A percentile compares a stretch with the other conserved stretches of the same genome.
Conservation (phyloP, 2,329 filamentous ascomycete genomes). For the Aureobasidium sp. region DNA sequence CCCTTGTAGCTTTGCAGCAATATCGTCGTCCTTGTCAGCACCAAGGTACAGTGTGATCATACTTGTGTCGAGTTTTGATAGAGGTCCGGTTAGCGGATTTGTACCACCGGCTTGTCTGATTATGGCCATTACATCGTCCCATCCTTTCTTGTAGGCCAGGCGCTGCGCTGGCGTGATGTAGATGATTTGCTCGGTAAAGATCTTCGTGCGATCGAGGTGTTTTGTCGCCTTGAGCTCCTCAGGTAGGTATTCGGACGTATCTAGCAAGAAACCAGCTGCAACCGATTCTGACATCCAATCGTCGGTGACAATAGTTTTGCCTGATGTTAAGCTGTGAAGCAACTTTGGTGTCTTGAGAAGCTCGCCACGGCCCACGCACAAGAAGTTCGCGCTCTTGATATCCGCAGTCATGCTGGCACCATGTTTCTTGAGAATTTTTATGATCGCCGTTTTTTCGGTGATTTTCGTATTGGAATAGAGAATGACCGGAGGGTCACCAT, state of each 20-base stretch:
- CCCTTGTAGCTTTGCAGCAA: neutral
- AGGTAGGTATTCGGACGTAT: neutral
- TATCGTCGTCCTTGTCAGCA: neutral
- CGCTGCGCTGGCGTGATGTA: constrained; percentile 3
- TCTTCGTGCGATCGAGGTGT: neutral
- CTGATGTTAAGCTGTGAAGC: neutral
- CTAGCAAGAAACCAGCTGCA: neutral
- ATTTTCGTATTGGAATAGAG: constrained; percentile 3
- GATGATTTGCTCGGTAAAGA: neutral
- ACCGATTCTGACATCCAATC: neutral
- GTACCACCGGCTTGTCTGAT: constrained; percentile 3
- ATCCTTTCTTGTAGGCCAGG: neutral
- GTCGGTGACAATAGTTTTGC: constrained; percentile 6
- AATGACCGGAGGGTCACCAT: neutral
- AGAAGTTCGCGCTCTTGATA: neutral
- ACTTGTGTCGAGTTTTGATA: neutral
- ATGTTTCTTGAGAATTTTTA: neutral
- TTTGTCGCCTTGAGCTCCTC: neutral
- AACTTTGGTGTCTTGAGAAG: constrained; percentile 6
- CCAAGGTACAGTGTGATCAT: neutral
- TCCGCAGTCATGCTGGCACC: neutral
- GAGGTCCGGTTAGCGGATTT: neutral
- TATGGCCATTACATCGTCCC: constrained; percentile 4
- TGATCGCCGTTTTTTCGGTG: neutral
- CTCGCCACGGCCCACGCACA: neutral